Percentiles rank a stretch among this genome's conserved stretches.
phyloP scores from a whole-genome alignment of 805 yeast genomes.

The Wickerhamomyces ciferrii region DNA sequence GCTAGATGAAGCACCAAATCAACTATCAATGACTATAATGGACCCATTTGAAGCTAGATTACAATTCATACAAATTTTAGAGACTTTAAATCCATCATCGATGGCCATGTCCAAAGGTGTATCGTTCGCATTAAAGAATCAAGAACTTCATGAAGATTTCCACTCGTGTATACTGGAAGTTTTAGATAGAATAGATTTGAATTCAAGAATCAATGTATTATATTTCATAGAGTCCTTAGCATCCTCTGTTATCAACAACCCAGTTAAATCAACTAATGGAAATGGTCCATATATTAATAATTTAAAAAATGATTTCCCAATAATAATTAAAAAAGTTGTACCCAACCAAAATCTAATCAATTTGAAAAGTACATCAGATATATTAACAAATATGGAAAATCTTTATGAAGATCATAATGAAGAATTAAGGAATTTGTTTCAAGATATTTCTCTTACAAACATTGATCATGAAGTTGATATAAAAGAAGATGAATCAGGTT shows the following conservation, averaged over 20 bases:
- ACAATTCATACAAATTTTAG: conserved; percentile 64
- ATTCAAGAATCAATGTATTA: conserved; percentile 59
- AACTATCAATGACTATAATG: conserved; percentile 35
- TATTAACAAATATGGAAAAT: conserved; percentile 12
- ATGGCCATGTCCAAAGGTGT: conserved; percentile 32
- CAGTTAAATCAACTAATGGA: background rate
- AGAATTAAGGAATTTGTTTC: conserved; percentile 1
- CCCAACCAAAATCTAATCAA: conserved; percentile 23
- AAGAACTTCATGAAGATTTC: conserved; percentile 61
- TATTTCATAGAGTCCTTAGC: conserved; percentile 66
- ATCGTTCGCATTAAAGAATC: conserved; percentile 43
- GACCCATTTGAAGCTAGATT: conserved; percentile 86
- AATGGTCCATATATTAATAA: conserved; percentile 18
- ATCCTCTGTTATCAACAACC: conserved; percentile 23
- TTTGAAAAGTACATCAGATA: conserved; percentile 16
- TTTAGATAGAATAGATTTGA: conserved; percentile 46
- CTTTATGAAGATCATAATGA: conserved; percentile 8
- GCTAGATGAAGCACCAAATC: background rate
- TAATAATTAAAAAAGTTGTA: conserved; percentile 29
- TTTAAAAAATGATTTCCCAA: conserved; percentile 27
- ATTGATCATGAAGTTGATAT: conserved; percentile 1
- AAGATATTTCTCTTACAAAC: conserved; percentile 1
- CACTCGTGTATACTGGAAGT: conserved; percentile 63
- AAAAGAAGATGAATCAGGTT: conserved; percentile 6
- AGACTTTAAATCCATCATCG: conserved; percentile 59